Base-by-base conservation (phyloP, 2,329 filamentous ascomycete species). In the Curvularia verruculosa region DNA sequence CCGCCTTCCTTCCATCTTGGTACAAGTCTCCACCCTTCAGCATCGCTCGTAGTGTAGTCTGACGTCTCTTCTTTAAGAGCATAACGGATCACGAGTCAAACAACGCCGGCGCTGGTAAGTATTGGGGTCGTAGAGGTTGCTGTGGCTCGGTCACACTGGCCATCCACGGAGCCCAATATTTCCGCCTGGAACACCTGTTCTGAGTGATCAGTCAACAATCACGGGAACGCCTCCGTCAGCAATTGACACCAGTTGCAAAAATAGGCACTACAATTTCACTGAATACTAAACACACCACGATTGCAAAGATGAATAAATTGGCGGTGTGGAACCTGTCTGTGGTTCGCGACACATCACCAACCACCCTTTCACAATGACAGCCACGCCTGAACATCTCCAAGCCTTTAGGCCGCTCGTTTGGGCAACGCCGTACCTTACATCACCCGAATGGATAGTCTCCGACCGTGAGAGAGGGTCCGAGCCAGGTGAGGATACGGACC, bases 401-500 rank as follows among this genome's bases (percentile, higher is more conserved):
- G 54, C 52, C 29, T 71, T 70, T 53, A 63, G 61, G 21, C 50
- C 63, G 9, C 15, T 71, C 21, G 44, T 52, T 52, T 72, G 69
- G 67, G 68, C 66, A 24, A 53, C 53, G n/a, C 61, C 57, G 13
- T 59, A 62, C 53, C 54, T 72, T 48, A 57, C 50, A n/a, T 65
- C 63, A 13, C 53, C 61, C 8, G 46, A 69, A 9, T 70, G 68
- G 69, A 45, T 37, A 19, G 46, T 60, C 18, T 49, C 28, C 21
- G 48, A 60, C 5, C 70, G 67, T 36, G 43, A 39, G 26, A 64
- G 70, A 28, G 54, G 56, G 26, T 40, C 40, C n/a, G 36, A 46
- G 31, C 26, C 55, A 5, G 51, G 41, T 6, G 53, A 59, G 28
- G 49, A 60, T 23, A 40, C 55, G 26, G 60, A 68, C 51, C 44